Evolutionary conservation across 441 rosid genomes (phyloP), one percentile per base, ranked within the genome.

Genomic region (Codiaeum variegatum): DNA sequence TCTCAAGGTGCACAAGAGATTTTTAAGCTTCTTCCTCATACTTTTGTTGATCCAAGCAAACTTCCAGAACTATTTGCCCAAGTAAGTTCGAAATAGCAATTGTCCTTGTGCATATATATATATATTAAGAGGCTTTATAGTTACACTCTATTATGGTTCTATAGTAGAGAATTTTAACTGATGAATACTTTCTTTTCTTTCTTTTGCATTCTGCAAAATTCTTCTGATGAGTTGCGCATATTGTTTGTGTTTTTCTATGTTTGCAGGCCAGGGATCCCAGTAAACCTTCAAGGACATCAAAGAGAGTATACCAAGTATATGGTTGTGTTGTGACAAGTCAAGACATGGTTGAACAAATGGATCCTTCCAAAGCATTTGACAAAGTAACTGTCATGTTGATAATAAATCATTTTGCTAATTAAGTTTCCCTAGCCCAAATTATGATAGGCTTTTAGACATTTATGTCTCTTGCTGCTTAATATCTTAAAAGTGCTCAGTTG

Each of bases 1-100:
- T 91, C 98, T 72, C 82, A 78, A 11, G 99, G 97, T 19, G 97
- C 98, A 4, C 99, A 90, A 74, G 97, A 92, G 84, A 91, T 94
- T 71, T 94, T 92, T 82, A 91, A 88, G 81, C 93, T 92, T 80
- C 97, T 92, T 85, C 97, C 97, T 75, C 97, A 88, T 76, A 85
- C 88, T 69, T 90, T 89, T 81, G 90, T 92, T 58, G 92, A 88
- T 73, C 90, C 94, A 32, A 88, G 81, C 83, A 80, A 77, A 80
- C 94, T 94, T 74, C 91, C 93, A 65, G 82, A 86, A 78, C 85
- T 92, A 62, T 92, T 86, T 86, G 85, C 70, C 46, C 83, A 79
- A 77, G 97, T 89, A 73, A 86, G 78, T 51, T 66, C 19, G 9
- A 34, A 70, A 9, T 23, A 69, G 18, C 24, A 51, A 51, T 9